Percentiles rank a stretch among this genome's conserved stretches.
phyloP scores from a whole-genome alignment of 75 land plant species.

The Gnetum montanum region DNA sequence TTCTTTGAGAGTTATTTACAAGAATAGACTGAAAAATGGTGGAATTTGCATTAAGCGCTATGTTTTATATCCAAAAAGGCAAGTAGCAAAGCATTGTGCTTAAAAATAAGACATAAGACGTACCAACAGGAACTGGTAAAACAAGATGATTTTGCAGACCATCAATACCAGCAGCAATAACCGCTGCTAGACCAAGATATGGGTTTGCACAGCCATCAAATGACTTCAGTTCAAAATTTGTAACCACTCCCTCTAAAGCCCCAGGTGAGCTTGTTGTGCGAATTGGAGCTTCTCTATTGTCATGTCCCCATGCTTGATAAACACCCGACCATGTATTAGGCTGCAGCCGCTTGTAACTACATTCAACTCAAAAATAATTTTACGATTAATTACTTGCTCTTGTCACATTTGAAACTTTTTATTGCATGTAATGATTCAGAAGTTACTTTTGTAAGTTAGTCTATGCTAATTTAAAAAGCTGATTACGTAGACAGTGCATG shows the following conservation, averaged over 20 bases:
- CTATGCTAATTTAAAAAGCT: no score
- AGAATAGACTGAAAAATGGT: not conserved
- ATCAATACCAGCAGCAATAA: conserved; percentile 88
- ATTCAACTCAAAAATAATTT: no score
- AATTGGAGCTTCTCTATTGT: conserved; percentile 88
- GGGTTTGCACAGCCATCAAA: conserved; percentile 98
- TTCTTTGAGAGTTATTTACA: not conserved
- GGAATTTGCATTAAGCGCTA: not conserved
- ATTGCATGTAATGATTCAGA: no score
- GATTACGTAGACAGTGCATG: no score
- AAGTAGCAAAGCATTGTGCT: not conserved
- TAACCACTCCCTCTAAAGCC: conserved; percentile 47
- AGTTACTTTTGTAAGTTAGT: no score
- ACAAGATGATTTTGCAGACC: conserved; percentile 58
- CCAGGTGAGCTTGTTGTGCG: conserved; percentile 94
- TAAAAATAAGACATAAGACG: not conserved
- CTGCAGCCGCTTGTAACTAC: conserved; percentile 83
- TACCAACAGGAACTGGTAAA: conserved; percentile 81
- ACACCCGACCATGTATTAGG: conserved; percentile 99
- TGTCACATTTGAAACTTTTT: not conserved
- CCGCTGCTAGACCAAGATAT: conserved; percentile 80
- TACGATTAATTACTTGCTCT: not conserved
- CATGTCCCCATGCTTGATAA: conserved; percentile 86
- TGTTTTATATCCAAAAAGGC: not conserved
- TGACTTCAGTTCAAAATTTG: conserved; percentile 90